Conservation (phyloP, 148 eudicot genomes). For the Cornus florida region DNA sequence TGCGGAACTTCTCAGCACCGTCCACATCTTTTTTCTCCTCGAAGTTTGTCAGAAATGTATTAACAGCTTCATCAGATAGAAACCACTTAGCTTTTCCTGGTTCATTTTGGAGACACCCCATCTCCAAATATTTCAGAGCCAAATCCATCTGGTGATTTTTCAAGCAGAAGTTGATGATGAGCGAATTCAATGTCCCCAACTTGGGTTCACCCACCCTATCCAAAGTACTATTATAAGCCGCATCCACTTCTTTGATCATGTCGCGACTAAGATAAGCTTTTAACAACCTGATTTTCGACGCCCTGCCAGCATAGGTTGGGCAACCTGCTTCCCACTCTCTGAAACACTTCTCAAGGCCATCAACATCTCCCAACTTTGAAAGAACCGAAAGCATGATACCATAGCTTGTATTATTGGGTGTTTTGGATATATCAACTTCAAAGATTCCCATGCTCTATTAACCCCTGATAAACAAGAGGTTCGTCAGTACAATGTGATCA, state of each 20-base stretch:
- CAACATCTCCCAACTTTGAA: constrained; percentile 35
- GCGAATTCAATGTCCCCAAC: constrained; percentile 28
- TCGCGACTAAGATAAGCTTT: constrained; percentile 41
- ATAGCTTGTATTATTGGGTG: constrained; percentile 39
- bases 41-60: constrained; percentile 30
- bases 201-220: constrained; percentile 34
- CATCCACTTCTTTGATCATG: constrained; percentile 45
- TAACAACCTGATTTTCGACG: constrained; percentile 39
- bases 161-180: constrained; percentile 29
- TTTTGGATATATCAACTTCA: constrained; percentile 26
- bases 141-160: constrained; percentile 34
- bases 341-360: constrained; percentile 38
- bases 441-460: constrained; percentile 42
- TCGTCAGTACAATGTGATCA: constrained; percentile 32
- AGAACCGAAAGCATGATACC: constrained; percentile 49
- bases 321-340: constrained; percentile 52
- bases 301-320: constrained; percentile 36
- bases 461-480: constrained; percentile 37
- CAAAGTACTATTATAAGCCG: constrained; percentile 25
- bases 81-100: constrained; percentile 26
- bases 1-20: constrained; percentile 30
- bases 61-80: constrained; percentile 36
- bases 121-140: constrained; percentile 43
- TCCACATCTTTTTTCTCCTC: constrained; percentile 33
- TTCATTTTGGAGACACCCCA: constrained; percentile 32